Base-by-base conservation (phyloP, 345 rosid species). In the Heritiera fomes region DNA sequence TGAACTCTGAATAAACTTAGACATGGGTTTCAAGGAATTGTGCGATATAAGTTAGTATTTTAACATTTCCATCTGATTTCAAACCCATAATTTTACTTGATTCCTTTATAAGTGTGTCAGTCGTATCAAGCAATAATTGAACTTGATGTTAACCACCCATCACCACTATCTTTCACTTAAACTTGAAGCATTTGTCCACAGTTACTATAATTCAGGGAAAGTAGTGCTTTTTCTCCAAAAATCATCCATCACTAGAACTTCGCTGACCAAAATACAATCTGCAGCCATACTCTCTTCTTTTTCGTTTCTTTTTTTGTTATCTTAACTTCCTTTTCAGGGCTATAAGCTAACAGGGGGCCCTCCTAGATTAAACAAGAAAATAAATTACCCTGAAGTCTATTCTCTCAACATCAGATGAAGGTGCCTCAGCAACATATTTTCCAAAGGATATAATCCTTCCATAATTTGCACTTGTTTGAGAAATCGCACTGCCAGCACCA, bases 371-470 rank as follows among this genome's bases (percentile, higher is more conserved):
- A 3, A 13, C 2, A 17, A 75, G 45, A 45, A 40, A 73, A 47
- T 66, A 63, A 46, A 91, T 88, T 88, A 94, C 99, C 83, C 91
- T 90, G 77, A 94, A 92, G 64, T 96, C 98, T 46, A 91, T 89
- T 77, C 88, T 88, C 83, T 89, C 86, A 71, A 96, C 82, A 71
- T 91, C 87, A 49, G 94, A 87, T 18, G 95, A 69, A 5, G 75
- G 86, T 77, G 91, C 91, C 84, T 89, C 95, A 0, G 95, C 97
- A 18, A 89, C 87, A 46, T 90, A 93, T 86, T 87, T 90, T 66
- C 97, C 95, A 69, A 96, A 94, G 30, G 99, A 96, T 82, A 96
- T 84, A 60, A 96, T 89, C 86, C 97, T 89, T 77, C 99, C 99
- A 78, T 91, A 94, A 72, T 91, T 85, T 53, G 83, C 89, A 34